Evolutionary conservation across 768 basidiomycete species (phyloP), one percentile per base, ranked within the genome.

Genomic region (Trametes cubensis): DNA sequence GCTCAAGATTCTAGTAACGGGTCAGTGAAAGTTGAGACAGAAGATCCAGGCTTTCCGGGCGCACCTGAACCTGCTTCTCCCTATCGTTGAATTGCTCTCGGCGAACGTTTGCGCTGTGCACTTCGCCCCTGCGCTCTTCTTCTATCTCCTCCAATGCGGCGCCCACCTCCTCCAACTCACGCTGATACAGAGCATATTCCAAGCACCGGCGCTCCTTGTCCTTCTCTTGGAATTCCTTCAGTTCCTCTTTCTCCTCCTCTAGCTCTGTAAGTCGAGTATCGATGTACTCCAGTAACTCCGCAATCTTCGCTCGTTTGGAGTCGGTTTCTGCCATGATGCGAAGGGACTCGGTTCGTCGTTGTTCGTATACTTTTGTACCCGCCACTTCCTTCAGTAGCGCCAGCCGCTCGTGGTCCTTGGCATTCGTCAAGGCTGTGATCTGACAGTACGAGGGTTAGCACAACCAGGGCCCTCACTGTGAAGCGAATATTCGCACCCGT

Each of bases 301-400:
- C 86, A 65, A 99, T 97, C 75, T 98, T 98, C 15, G 83, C 79
- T 10, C 94, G 88, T 70, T 98, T 98, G 5, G 90, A 83, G 66
- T 96, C 94, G 50, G 97, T 98, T 72, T 98, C 96, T 28, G 93
- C 85, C 92, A 98, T 97, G 72, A 98, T 95, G 56, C 92, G 88
- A n/a, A 95, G 79, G 5, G 92, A 95, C 72, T 99, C 97, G 0
- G 90, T 67, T 17, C 96, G 85, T 49, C 95, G 87, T 70, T 96
- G 91, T 76, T 99, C 97, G 71, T 99, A 99, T 1, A 98, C 94
- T 68, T 97, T 94, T 0, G 97, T 99, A 3, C 97, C 97, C 0
- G 96, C 97, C 0, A 99, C 95, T 74, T 99, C 97, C 71, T 99
- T 98, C 48, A 99, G 80, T n/a, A 99, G 82, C 0, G 92, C 87